Conservation (phyloP, 2,329 filamentous ascomycete species). For the Xylaria polymorpha region DNA sequence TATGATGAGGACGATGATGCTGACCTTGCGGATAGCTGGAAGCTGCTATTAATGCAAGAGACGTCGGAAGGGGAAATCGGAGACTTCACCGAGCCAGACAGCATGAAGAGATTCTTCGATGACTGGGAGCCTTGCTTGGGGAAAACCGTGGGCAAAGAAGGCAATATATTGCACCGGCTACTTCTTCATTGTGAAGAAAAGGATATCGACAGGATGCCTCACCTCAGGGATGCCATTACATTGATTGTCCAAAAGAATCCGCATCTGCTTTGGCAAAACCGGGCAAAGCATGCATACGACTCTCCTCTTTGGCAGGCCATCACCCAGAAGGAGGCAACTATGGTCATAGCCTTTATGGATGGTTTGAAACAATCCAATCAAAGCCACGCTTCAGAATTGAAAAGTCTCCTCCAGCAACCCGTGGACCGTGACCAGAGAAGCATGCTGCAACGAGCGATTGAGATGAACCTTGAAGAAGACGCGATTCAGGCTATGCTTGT, state of each 20-base stretch:
- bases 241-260: conserved; percentile 2
- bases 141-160: neutral
- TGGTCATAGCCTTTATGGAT: conserved; percentile 17
- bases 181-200: neutral
- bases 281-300: neutral
- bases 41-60: neutral
- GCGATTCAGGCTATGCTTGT: conserved; percentile 7
- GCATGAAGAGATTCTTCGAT: neutral
- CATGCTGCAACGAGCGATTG: conserved; percentile 10
- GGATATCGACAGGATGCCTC: neutral
- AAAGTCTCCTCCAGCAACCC: neutral
- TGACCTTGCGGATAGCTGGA: neutral
- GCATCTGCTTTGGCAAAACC: conserved; percentile 5
- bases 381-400: neutral
- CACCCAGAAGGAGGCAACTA: conserved; percentile 9
- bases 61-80: neutral
- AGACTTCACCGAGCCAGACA: neutral
- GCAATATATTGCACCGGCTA: neutral
- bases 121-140: neutral
- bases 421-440: neutral
- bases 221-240: conserved; percentile 2
- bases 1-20: neutral
- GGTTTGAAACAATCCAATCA: conserved; percentile 3
- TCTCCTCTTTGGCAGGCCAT: conserved; percentile 14
- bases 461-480: conserved; percentile 4